Conservation (phyloP, 2,329 filamentous ascomycete species). For the Aspergillus piperis region DNA sequence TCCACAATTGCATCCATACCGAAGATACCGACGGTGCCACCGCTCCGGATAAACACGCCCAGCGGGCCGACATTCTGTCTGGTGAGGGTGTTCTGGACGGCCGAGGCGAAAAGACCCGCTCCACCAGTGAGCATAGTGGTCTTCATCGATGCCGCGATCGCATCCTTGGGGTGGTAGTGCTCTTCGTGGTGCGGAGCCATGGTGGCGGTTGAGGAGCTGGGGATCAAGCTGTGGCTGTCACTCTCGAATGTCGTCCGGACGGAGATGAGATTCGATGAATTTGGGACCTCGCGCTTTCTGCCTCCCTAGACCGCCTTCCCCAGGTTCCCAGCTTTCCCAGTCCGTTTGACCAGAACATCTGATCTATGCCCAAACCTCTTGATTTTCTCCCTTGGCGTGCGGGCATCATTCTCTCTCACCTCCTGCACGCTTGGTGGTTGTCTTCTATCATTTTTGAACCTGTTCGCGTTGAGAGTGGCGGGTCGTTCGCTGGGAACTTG, state of each 20-base stretch:
- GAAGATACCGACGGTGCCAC: constrained; percentile 69
- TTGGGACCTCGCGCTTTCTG: constrained; percentile 32
- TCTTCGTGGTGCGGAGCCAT: constrained; percentile 54
- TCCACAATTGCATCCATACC: constrained; percentile 50
- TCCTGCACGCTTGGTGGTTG: not conserved
- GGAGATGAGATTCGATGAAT: constrained; percentile 26
- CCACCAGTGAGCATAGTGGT: constrained; percentile 65
- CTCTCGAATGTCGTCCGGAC: constrained; percentile 25
- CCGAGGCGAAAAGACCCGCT: constrained; percentile 71
- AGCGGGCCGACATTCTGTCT: constrained; percentile 79
- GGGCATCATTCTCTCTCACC: not conserved
- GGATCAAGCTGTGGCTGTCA: constrained; percentile 28
- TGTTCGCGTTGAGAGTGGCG: constrained; percentile 5
- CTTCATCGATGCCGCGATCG: constrained; percentile 66
- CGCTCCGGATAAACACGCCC: constrained; percentile 77
- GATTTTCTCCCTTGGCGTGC: not conserved
- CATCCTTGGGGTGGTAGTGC: constrained; percentile 72
- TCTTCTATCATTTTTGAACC: not conserved
- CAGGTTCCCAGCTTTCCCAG: constrained; percentile 13
- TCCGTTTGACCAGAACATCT: constrained; percentile 11
- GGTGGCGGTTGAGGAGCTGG: constrained; percentile 32
- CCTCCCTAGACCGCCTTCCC: constrained; percentile 27
- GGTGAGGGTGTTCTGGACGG: constrained; percentile 82
- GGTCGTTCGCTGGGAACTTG: not conserved
- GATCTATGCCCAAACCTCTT: not conserved